phyloP scores from a whole-genome alignment of 345 rosid species.

The Eucalyptus globulus region DNA sequence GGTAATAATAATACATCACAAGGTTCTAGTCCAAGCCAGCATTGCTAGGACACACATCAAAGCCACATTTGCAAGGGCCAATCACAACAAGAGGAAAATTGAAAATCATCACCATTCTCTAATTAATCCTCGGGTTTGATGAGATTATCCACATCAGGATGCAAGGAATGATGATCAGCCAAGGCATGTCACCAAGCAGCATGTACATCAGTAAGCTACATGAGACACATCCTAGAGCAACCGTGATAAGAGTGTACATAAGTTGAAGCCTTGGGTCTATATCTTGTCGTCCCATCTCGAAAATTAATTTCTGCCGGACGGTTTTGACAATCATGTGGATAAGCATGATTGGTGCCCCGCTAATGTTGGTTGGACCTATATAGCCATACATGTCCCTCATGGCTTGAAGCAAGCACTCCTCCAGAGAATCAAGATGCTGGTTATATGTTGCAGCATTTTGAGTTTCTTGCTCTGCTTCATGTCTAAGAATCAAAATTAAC shows the following conservation, averaged over 20 bases:
- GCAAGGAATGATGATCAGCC: fast-evolving
- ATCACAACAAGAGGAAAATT: neutral
- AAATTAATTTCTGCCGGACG: neutral
- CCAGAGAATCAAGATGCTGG: neutral
- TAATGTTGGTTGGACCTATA: neutral
- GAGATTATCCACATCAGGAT: fast-evolving
- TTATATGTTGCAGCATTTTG: neutral
- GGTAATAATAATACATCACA: neutral
- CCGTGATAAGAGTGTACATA: fast-evolving
- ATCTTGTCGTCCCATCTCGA: neutral
- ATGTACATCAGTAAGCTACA: neutral
- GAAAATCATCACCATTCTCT: neutral
- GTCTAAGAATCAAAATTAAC: neutral
- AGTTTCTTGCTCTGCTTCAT: neutral
- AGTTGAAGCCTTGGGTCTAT: neutral
- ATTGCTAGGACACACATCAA: fast-evolving
- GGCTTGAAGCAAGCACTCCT: neutral
- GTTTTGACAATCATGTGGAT: neutral
- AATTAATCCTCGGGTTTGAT: neutral
- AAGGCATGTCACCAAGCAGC: neutral
- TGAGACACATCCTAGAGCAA: neutral
- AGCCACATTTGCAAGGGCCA: neutral
- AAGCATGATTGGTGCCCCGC: fast-evolving
- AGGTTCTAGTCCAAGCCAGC: fast-evolving
- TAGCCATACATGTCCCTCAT: neutral